Evolutionary conservation across 1,284 basidiomycete genomes (phyloP), one percentile per base, ranked within the genome.

Genomic region (Apiotrichum laibachii): DNA sequence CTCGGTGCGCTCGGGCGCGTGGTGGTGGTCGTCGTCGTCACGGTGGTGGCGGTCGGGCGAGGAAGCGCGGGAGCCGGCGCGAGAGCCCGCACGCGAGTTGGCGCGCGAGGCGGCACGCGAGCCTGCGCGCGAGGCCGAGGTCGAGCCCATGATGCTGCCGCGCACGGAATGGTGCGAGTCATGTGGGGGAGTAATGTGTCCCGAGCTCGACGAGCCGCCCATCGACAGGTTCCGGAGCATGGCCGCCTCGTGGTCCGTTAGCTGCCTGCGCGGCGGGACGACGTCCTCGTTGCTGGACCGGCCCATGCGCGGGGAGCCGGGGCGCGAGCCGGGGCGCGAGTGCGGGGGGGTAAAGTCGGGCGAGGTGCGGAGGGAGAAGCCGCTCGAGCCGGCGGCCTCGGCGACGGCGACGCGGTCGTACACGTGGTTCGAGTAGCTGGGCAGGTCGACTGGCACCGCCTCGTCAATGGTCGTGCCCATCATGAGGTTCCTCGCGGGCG

Each of bases 341-440:
- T 64, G 67, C 0, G 75, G 75, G 7, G 72, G 72, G 8, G 70
- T 76, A 19, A 22, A 11, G 7, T 59, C 53, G 9, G 69, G 72
- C 34, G 69, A 69, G 31, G 68, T 68, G 22, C 72, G 61, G 11
- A 68, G 56, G 2, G 69, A 53, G 53, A 70, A 71, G 8, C 66
- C 65, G 5, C 66, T 61, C 18, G 69, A 60, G 4, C 67, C 59
- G 9, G 63, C 62, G 59, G 87, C 84, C 71, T 88, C 81, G 13
- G 86, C 86, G 69, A 90, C 88, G 43, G 92, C 90, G 42, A 96
- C 85, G 39, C 92, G 85, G 74, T 96, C 92, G 49, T 89, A 85
- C 13, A 96, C 86, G 76, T 96, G 92, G 53, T 90, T 85, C 21
- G 82, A 84, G 77, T 95, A 96, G 62, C 88, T 89, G 0, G 90